Percentiles rank a stretch among this genome's conserved stretches.
Conservation (phyloP, 495 filamentous ascomycete species). For the Zalerion maritima region DNA sequence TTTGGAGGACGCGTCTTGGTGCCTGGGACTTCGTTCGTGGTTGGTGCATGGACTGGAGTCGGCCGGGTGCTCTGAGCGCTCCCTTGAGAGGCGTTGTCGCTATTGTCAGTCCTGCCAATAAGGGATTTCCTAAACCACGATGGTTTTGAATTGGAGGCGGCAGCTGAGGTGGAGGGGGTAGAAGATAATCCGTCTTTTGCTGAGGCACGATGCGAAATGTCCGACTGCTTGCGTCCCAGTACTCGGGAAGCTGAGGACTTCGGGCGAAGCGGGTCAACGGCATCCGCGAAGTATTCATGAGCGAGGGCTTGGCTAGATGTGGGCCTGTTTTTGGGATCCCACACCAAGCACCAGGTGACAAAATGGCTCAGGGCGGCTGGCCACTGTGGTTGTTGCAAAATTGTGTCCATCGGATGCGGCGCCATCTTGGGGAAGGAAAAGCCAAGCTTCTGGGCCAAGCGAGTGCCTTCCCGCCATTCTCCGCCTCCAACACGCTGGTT, state of each 20-base stretch:
- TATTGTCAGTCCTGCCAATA: slow-evolving; percentile 45
- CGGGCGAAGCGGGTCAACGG: slow-evolving; percentile 82
- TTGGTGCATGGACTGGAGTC: slow-evolving; percentile 43
- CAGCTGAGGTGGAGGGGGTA: slow-evolving; percentile 45
- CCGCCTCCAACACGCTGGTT: slow-evolving; percentile 82
- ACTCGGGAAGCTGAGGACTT: slow-evolving; percentile 77
- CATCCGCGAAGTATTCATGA: slow-evolving; percentile 94
- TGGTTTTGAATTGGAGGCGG: too few relatives aligned
- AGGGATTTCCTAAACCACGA: slow-evolving; percentile 96
- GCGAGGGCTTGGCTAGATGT: slow-evolving; percentile 87
- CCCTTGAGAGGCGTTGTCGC: slow-evolving; percentile 19
- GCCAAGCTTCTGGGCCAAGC: slow-evolving; percentile 84
- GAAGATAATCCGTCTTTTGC: slow-evolving; percentile 54
- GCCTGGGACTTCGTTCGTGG: slow-evolving; percentile 30
- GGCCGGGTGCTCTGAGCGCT: slow-evolving; percentile 29
- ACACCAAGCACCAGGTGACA: slow-evolving; percentile 99
- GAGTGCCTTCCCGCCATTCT: slow-evolving; percentile 92
- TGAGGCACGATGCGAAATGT: slow-evolving; percentile 43
- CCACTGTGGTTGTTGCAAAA: slow-evolving; percentile 83
- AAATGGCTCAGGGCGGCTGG: slow-evolving; percentile 75
- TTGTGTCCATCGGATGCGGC: slow-evolving; percentile 90
- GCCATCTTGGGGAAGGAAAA: slow-evolving; percentile 99
- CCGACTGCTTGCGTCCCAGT: slow-evolving; percentile 77
- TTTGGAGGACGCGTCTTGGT: slow-evolving; percentile 47
- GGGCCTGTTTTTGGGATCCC: slow-evolving; percentile 88